Conservation (phyloP, 768 basidiomycete genomes). For the Mycena filopes region DNA sequence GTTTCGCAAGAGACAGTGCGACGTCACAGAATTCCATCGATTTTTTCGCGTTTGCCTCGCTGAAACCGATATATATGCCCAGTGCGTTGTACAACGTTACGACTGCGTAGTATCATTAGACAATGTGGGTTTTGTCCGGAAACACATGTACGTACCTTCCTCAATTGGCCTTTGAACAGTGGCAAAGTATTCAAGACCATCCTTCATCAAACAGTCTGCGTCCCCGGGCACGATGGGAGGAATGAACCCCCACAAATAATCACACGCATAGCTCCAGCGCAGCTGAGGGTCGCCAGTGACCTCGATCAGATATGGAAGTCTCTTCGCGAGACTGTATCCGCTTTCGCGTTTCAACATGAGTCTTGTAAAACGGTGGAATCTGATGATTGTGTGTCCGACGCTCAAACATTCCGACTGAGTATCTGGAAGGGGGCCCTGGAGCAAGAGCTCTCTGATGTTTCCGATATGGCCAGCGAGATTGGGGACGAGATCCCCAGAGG, state of each 20-base stretch:
- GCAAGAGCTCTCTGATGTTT: not conserved
- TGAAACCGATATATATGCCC: not conserved
- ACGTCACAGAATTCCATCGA: not conserved
- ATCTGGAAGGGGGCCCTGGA: not conserved
- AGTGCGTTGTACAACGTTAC: not conserved
- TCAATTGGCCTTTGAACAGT: not conserved
- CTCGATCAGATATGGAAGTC: not conserved
- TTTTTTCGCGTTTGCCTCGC: not conserved
- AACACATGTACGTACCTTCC: not conserved
- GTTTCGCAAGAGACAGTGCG: not conserved
- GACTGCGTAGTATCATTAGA: not conserved
- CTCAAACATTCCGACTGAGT: not conserved
- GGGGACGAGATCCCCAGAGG: not conserved
- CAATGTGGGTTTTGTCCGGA: not conserved
- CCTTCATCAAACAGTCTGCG: not conserved
- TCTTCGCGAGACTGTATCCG: not conserved
- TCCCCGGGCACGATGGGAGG: not conserved
- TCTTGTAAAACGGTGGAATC: not conserved
- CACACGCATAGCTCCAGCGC: not conserved
- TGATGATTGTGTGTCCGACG: not conserved
- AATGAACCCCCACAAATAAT: too few species aligned
- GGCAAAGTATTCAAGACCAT: not conserved
- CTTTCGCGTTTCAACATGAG: not conserved
- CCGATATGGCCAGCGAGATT: not conserved
- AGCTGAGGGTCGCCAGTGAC: not conserved